phyloP scores from a whole-genome alignment of 371 early-diverging fungal species.

The Mortierella sp. region DNA sequence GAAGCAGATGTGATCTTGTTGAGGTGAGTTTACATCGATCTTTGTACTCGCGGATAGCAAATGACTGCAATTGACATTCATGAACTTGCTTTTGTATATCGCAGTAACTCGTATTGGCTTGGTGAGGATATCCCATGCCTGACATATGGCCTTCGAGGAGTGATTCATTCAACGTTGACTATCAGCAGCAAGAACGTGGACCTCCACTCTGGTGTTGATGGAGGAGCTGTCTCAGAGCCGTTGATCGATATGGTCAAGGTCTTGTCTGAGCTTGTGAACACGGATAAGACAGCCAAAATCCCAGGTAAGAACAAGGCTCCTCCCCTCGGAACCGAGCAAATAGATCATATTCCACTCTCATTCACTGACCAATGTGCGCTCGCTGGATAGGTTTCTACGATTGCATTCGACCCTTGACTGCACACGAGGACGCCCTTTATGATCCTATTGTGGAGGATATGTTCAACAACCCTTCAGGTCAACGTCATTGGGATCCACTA shows the following conservation, averaged over 20 bases:
- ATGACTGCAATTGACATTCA: neutral
- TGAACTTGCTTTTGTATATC: neutral
- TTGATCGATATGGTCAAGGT: constrained; percentile 79
- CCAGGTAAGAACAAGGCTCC: constrained; percentile 71
- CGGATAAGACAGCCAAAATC: constrained; percentile 69
- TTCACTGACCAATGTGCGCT: too few relatives aligned
- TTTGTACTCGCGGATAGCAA: neutral
- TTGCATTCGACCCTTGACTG: constrained; percentile 62
- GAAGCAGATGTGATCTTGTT: constrained; percentile 78
- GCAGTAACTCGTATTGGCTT: constrained; percentile 83
- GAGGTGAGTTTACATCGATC: constrained; percentile 54
- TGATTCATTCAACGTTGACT: constrained; percentile 76
- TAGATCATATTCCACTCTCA: too few relatives aligned
- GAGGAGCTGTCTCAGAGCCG: constrained; percentile 86
- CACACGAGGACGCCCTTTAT: constrained; percentile 64
- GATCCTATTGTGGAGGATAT: constrained; percentile 60
- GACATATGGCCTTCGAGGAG: constrained; percentile 96
- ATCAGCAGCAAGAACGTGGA: constrained; percentile 70
- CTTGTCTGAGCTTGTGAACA: constrained; percentile 67
- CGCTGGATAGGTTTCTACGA: constrained; percentile 64
- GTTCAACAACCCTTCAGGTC: constrained; percentile 35
- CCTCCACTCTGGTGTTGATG: constrained; percentile 87
- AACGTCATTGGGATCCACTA: constrained; percentile 44
- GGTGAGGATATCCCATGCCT: constrained; percentile 95
- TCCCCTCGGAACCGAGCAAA: too few relatives aligned